phyloP scores from a whole-genome alignment of 352 stramenopile species.

The Phytophthora pisi region DNA sequence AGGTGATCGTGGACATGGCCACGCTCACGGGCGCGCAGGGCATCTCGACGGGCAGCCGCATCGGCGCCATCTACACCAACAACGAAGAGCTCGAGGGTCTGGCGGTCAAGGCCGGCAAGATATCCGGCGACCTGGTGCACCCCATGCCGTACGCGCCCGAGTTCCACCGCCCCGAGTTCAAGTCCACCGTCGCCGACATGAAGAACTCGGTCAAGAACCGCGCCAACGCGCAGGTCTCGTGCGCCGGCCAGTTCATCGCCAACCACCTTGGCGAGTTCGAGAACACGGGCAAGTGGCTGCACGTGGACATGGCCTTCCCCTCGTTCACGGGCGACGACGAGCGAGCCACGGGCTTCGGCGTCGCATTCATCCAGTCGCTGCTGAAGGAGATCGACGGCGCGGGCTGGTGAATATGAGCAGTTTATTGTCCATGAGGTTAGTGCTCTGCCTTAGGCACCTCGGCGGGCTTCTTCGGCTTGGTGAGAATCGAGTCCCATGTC shows the following conservation, averaged over 20 bases:
- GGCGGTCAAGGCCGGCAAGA: slow-evolving; percentile 82
- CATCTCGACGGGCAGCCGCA: slow-evolving; percentile 91
- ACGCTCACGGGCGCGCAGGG: slow-evolving; percentile 95
- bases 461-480: too few species aligned
- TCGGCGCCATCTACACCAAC: slow-evolving; percentile 94
- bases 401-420: slow-evolving; percentile 39
- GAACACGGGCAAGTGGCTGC: slow-evolving; percentile 88
- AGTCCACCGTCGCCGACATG: slow-evolving; percentile 94
- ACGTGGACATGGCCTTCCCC: slow-evolving; percentile 96
- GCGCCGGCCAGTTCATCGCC: slow-evolving; percentile 96
- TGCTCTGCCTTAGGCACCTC: too few species aligned
- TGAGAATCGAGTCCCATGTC: too few species aligned
- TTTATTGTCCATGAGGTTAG: too few species aligned
- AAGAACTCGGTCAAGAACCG: slow-evolving; percentile 97
- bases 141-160: slow-evolving; percentile 94
- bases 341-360: slow-evolving; percentile 93
- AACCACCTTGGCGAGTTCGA: slow-evolving; percentile 92
- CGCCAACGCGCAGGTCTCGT: slow-evolving; percentile 91
- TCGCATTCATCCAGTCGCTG: slow-evolving; percentile 87
- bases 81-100: slow-evolving; percentile 85
- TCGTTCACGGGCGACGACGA: slow-evolving; percentile 74
- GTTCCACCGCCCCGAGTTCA: slow-evolving; percentile 93
- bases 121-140: slow-evolving; percentile 92
- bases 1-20: slow-evolving; percentile 96
- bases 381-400: slow-evolving; percentile 61